Base-by-base conservation (phyloP, 345 rosid species). In the Barbarea vulgaris region DNA sequence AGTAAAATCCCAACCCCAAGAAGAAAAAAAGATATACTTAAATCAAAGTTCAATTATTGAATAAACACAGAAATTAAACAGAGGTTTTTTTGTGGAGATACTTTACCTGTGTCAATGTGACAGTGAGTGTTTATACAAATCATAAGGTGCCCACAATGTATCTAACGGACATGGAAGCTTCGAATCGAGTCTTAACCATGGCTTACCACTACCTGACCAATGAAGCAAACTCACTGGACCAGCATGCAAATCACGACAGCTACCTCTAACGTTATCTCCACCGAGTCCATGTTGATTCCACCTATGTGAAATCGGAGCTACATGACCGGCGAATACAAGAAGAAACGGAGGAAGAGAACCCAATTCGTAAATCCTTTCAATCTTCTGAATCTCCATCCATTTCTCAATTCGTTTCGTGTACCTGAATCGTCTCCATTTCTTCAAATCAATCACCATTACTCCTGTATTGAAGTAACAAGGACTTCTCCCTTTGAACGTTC, bases 271-370 rank as follows among this genome's bases (percentile, higher is more conserved):
- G 66, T 87, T 88, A 55, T 89, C 87, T 1, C 94, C 94, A 7
- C 94, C 91, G 1, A 89, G 86, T 7, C 91, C 94, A 28, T 89
- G 94, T 62, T 89, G 94, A 50, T 89, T 89, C 94, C 94, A 89
- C 61, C 88, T 71, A 34, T 77, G 87, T 7, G 85, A 87, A n/a
- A 89, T 82, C 1, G 79, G 81, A 51, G 83, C 88, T 42, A 87
- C 73, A 1, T 83, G 73, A 13, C 94, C 94, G 1, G 89, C 91
- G 39, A 87, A 89, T 36, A 82, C 88, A 15, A 89, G 18, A 77
- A 89, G 76, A 79, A 85, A 89, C 2, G 94, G 88, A 7, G 94
- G 94, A 17, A 87, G 86, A 9, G 94, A 89, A 21, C 94, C 94
- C 64, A 89, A 47, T 54, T 89, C 85, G 17, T 89, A 89, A 4